phyloP scores from a whole-genome alignment of 805 yeast genomes.

The Starmerella khaoyaiensis region DNA sequence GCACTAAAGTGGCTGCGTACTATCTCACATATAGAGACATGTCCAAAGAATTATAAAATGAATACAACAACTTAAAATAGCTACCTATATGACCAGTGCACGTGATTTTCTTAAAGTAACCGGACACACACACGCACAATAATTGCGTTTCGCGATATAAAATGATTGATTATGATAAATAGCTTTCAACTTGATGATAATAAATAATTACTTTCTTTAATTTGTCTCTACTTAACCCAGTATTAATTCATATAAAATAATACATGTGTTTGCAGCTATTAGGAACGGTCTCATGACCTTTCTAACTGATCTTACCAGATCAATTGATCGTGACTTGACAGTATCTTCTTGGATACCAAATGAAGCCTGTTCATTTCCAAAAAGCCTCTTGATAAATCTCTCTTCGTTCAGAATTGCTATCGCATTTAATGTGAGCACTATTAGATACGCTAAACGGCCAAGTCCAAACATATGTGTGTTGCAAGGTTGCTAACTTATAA shows the following conservation, averaged over 20 bases:
- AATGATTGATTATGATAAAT: no score
- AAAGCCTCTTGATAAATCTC: constrained; percentile 57
- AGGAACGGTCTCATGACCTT: constrained; percentile 66
- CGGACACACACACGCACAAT: no score
- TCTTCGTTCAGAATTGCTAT: constrained; percentile 72
- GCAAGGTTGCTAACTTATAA: no score
- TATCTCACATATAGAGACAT: no score
- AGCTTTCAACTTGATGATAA: no score
- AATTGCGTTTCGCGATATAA: no score
- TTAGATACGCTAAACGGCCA: constrained; percentile 28
- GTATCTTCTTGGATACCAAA: constrained; percentile 35
- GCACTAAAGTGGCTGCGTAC: no score
- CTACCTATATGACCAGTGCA: no score
- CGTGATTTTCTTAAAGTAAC: no score
- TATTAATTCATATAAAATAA: constrained; percentile 56
- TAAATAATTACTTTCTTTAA: no score
- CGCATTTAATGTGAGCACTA: constrained; percentile 47
- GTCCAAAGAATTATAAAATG: no score
- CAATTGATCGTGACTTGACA: constrained; percentile 46
- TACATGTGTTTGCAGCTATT: constrained; percentile 50
- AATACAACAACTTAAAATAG: no score
- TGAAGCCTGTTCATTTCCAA: constrained; percentile 30
- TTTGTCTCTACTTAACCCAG: constrained; percentile 54
- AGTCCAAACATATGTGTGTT: constrained; percentile 29
- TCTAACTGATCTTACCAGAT: constrained; percentile 58